Evolutionary conservation across 2,329 filamentous ascomycete species (phyloP).

Genomic region (Aspergillus amoenus): DNA sequence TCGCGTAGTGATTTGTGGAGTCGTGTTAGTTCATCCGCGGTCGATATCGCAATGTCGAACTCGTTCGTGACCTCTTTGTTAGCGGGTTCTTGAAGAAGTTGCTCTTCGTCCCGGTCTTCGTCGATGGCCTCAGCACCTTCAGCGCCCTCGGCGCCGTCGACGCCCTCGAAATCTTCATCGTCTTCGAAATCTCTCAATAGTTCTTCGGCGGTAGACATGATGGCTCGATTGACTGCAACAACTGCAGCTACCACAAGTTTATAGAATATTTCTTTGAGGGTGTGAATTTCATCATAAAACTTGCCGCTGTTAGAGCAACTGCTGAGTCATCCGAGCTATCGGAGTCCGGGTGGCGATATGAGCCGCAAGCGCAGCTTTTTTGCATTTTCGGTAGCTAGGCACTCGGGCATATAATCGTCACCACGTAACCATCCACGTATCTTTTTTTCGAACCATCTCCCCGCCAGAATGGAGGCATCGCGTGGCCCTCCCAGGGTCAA

Average conservation of each 20-base stretch:
- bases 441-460: neutral
- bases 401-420: neutral
- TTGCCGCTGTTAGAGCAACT: neutral
- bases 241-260: neutral
- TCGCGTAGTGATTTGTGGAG: slow-evolving; percentile 97
- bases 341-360: slow-evolving; percentile 12
- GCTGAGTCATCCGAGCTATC: slow-evolving; percentile 17
- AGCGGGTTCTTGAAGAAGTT: slow-evolving; percentile 56
- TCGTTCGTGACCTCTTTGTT: slow-evolving; percentile 72
- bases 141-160: slow-evolving; percentile 67
- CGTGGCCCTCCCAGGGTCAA: slow-evolving; percentile 95
- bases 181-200: slow-evolving; percentile 82
- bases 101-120: slow-evolving; percentile 62
- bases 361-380: slow-evolving; percentile 19
- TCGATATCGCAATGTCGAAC: slow-evolving; percentile 86
- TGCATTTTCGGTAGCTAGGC: slow-evolving; percentile 10
- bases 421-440: neutral
- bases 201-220: slow-evolving; percentile 91
- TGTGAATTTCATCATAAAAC: slow-evolving; percentile 5
- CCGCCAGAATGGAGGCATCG: slow-evolving; percentile 74
- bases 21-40: slow-evolving; percentile 86
- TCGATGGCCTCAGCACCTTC: slow-evolving; percentile 55
- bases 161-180: slow-evolving; percentile 67
- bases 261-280: neutral
- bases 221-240: slow-evolving; percentile 11